Percentiles rank a stretch among this genome's conserved stretches.
Evolutionary conservation across 768 basidiomycete genomes (phyloP).

Genomic region (Lactarius hatsudake): DNA sequence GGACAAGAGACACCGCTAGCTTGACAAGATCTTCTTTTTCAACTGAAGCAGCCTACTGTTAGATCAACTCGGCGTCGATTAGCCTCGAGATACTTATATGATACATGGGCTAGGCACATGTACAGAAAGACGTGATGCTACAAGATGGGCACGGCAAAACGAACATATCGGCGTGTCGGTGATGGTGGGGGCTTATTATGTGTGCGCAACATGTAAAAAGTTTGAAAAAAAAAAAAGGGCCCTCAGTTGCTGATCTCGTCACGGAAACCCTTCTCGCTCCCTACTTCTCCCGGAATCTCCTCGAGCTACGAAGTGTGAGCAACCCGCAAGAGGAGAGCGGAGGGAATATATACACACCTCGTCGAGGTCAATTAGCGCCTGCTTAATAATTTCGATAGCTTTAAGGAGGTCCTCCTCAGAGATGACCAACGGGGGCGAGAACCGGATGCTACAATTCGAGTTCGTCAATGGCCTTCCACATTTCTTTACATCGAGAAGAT

Average conservation of each 20-base stretch:
- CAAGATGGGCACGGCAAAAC: not conserved
- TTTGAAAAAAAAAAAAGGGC: not conserved
- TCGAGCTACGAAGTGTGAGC: constrained; percentile 42
- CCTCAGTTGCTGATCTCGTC: constrained; percentile 37
- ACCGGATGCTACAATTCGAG: constrained; percentile 67
- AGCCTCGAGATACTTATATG: not conserved
- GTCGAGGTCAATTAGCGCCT: constrained; percentile 80
- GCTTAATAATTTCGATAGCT: constrained; percentile 71
- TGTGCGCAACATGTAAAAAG: not conserved
- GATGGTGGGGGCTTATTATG: not conserved
- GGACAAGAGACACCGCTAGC: not conserved
- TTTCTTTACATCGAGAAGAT: not conserved
- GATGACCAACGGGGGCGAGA: constrained; percentile 95
- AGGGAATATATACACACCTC: constrained; percentile 43
- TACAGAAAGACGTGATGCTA: not conserved
- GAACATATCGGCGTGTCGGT: not conserved
- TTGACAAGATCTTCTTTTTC: not conserved
- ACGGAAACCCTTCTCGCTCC: constrained; percentile 57
- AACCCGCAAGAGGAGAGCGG: constrained; percentile 26
- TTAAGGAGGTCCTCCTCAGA: constrained; percentile 78
- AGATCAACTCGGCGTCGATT: not conserved
- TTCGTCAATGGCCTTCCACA: not conserved
- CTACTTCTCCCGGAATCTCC: constrained; percentile 62
- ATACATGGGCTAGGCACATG: not conserved
- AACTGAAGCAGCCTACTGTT: not conserved